Base-by-base conservation (phyloP, 306 rosid species). In the Casuarina cunninghamiana region DNA sequence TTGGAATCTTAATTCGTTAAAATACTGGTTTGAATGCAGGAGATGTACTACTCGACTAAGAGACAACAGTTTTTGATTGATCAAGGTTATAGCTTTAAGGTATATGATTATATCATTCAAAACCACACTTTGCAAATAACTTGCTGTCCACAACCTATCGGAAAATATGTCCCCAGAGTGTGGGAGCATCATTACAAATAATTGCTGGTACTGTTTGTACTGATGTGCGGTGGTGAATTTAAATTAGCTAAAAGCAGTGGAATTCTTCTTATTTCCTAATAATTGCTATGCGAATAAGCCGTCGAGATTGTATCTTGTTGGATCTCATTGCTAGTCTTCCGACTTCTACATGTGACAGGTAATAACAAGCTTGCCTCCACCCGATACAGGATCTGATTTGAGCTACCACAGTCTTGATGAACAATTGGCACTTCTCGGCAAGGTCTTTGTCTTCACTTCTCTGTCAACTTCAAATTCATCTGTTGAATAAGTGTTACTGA, bases 51-150 rank as follows among this genome's bases (percentile, higher is more conserved):
- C 83, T 95, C 97, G 58, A 95, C 92, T 76, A 95, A 95, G 84
- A 89, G 98, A 81, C 97, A 95, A 79, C 97, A 92, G 83, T 95
- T 95, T 89, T 87, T 95, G 88, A 92, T 95, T 46, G 98, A 95
- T 84, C 98, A 95, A 86, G 98, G 97, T 86, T 95, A 95, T 83
- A 95, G 98, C 85, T 95, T 95, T 83, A 95, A 95, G 97, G 98
- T 92, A 89, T 42, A 72, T 21, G 49, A 55, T 71, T 51, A 42
- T 53, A 48, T 9, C 65, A 58, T 58, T 21, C 5, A 58, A 21
- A n/a, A 58, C 4, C 26, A 5, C 65, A 58, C 13, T 21, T 58
- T 58, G 38, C 65, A 7, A 10, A 21, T 19, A 26, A 10, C 8
- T 19, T 58, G 15, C 13, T 21, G 3, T 21, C 39, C 65, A 21